Evolutionary conservation across 805 yeast species (phyloP), one percentile per base, ranked within the genome.

Genomic region (Maudiozyma bulderi): DNA sequence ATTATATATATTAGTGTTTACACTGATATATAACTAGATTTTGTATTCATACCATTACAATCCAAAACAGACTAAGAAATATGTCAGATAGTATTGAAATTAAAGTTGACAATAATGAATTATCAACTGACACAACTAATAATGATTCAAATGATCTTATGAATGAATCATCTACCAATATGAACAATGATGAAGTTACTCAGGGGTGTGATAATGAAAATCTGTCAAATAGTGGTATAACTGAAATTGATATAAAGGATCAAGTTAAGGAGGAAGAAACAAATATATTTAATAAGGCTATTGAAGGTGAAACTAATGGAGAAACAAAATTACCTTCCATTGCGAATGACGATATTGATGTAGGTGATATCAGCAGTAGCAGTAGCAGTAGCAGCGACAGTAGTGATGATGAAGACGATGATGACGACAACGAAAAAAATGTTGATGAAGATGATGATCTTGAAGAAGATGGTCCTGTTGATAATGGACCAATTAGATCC

Each of bases 401-500:
- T n/a, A 49, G 45, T 28, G 51, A 30, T 10, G 15, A 9, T n/a
- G 39, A 33, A 8, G 48, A 52, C 4, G 58, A 54, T 9, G 64
- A 52, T 5, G 59, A 47, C 3, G 50, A 46, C 41, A 57, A 50
- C 3, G 60, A 54, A n/a, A 20, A 20, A 20, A 65, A 52, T 3
- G 54, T 44, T 10, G 52, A 40, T 15, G 57, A 50, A 2, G 59
- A 54, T 5, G 60, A 51, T 3, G 56, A 44, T 9, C 52, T 40
- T n/a, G 47, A 40, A 13, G 60, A 51, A 13, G 55, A 43, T 7
- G 53, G 47, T 11, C 59, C 51, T 14, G 68, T 62, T 7, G 61
- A 68, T 4, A 67, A 65, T 1, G 88, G 80, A 0, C 95, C 95
- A 0, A 85, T 91, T 26, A 64, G 71, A 32, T 88, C 97, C 1